Conservation (phyloP, 2,329 filamentous ascomycete genomes). For the Davidsoniella neocaledoniae region DNA sequence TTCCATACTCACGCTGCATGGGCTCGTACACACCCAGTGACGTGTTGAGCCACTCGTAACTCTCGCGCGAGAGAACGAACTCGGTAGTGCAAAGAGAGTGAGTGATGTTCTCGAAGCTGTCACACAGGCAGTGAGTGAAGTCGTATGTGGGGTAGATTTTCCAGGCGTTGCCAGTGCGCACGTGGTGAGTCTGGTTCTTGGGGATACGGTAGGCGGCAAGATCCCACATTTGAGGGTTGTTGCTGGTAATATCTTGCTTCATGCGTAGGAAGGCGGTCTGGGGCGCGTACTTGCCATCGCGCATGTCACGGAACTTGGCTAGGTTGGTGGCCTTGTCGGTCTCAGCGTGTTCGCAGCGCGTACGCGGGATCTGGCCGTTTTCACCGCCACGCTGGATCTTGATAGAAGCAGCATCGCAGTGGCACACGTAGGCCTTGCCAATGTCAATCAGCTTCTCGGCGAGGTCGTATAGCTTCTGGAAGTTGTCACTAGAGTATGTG, state of each 20-base stretch:
- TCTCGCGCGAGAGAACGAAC: constrained; percentile 68
- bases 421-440: constrained; percentile 67
- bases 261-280: constrained; percentile 75
- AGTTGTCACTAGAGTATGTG: constrained; percentile 84
- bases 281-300: constrained; percentile 76
- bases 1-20: constrained; percentile 74
- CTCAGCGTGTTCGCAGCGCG: constrained; percentile 64
- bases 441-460: constrained; percentile 68
- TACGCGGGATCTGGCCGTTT: constrained; percentile 50
- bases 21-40: constrained; percentile 70
- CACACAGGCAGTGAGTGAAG: constrained; percentile 78
- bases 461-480: constrained; percentile 70
- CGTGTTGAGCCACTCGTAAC: constrained; percentile 82
- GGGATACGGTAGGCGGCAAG: constrained; percentile 77
- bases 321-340: constrained; percentile 62
- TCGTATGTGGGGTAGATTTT: constrained; percentile 93
- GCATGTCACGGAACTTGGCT: constrained; percentile 74
- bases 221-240: constrained; percentile 96
- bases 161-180: constrained; percentile 70
- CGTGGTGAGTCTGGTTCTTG: constrained; percentile 51
- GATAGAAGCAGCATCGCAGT: constrained; percentile 68
- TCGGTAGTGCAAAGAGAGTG: constrained; percentile 90
- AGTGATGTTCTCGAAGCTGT: constrained; percentile 82
- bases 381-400: constrained; percentile 75
- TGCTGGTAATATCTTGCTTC: constrained; percentile 73